These are phyloP conservation scores for Scenedesmus sp. DNA, from an alignment of 163 green algal species.

Conservation along the genomic window DNA sequence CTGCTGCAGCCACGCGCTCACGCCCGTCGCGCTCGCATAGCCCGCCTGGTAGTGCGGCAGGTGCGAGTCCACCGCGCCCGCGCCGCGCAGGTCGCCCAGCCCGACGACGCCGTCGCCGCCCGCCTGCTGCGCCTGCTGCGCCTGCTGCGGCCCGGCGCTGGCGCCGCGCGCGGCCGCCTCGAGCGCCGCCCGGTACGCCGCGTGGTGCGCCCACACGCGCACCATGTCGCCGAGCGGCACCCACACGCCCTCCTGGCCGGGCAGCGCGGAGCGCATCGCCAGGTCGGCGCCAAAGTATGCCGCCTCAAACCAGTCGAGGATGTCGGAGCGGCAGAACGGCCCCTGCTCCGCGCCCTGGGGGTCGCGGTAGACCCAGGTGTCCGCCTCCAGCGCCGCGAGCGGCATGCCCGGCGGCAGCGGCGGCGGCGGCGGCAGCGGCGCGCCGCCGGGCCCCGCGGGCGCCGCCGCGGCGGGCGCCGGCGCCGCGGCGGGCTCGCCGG, in stretches of 20 bases:
- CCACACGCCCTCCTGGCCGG: slow-evolving; percentile 65
- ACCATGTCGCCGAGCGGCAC: slow-evolving; percentile 67
- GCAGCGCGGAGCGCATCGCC: slow-evolving; percentile 56
- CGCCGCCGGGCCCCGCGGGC: background rate
- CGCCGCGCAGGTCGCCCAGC: background rate
- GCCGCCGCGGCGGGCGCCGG: background rate
- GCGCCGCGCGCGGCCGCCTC: slow-evolving; percentile 3
- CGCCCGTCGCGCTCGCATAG: slow-evolving; percentile 11
- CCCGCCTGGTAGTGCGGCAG: slow-evolving; percentile 11
- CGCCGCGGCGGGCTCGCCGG: background rate
- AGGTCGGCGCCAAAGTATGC: slow-evolving; percentile 83
- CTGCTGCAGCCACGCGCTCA: slow-evolving; percentile 41
- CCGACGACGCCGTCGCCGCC: background rate
- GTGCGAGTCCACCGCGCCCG: slow-evolving; percentile 9
- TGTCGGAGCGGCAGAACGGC: slow-evolving; percentile 83
- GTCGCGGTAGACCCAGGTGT: slow-evolving; percentile 88
- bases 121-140: slow-evolving; percentile 48
- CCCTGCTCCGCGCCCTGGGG: slow-evolving; percentile 86
- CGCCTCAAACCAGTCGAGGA: slow-evolving; percentile 87
- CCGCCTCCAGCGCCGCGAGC: slow-evolving; percentile 18
- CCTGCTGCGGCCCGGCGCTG: slow-evolving; percentile 37
- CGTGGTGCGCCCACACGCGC: slow-evolving; percentile 59
- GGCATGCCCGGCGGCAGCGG: slow-evolving; percentile 17
- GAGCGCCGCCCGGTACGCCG: slow-evolving; percentile 19
- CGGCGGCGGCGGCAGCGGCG: background rate